Percentiles rank a stretch among this genome's conserved stretches.
Evolutionary conservation across 306 rosid species (phyloP).

Genomic region (Pyrus betulifolia): DNA sequence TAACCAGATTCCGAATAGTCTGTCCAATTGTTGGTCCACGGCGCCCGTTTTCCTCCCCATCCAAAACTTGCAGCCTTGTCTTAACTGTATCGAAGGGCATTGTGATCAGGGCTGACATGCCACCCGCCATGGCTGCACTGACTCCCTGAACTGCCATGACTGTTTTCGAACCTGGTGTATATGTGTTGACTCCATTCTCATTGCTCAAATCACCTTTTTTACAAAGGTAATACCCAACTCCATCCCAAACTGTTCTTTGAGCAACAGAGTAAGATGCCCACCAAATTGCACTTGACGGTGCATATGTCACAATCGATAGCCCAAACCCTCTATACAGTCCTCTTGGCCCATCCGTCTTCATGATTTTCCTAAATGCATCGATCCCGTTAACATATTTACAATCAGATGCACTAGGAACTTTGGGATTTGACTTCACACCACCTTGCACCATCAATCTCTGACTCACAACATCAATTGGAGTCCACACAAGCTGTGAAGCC

Average conservation of each 20-base stretch:
- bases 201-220: slow-evolving; percentile 37
- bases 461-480: slow-evolving; percentile 81
- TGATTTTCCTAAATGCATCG: slow-evolving; percentile 73
- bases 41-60: slow-evolving; percentile 75
- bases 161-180: slow-evolving; percentile 56
- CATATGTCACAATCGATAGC: slow-evolving; percentile 75
- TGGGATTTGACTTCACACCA: slow-evolving; percentile 18
- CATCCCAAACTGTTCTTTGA: slow-evolving; percentile 72
- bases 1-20: slow-evolving; percentile 66
- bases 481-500: slow-evolving; percentile 91
- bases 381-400: slow-evolving; percentile 52
- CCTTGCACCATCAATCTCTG: slow-evolving; percentile 80
- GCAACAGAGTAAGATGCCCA: slow-evolving; percentile 85
- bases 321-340: slow-evolving; percentile 86
- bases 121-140: slow-evolving; percentile 91
- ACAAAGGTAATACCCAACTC: slow-evolving; percentile 44
- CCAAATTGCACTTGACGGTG: slow-evolving; percentile 88
- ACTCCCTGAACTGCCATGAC: slow-evolving; percentile 83
- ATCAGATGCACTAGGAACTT: slow-evolving; percentile 30
- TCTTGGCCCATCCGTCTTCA: slow-evolving; percentile 53
- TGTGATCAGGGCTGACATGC: slow-evolving; percentile 75
- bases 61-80: slow-evolving; percentile 79
- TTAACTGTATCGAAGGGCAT: slow-evolving; percentile 87
- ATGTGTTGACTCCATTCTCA: slow-evolving; percentile 18
- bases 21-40: slow-evolving; percentile 61